These are phyloP conservation scores for Taxillus chinensis DNA, from an alignment of 164 flowering plant species.

Conservation along the genomic window DNA sequence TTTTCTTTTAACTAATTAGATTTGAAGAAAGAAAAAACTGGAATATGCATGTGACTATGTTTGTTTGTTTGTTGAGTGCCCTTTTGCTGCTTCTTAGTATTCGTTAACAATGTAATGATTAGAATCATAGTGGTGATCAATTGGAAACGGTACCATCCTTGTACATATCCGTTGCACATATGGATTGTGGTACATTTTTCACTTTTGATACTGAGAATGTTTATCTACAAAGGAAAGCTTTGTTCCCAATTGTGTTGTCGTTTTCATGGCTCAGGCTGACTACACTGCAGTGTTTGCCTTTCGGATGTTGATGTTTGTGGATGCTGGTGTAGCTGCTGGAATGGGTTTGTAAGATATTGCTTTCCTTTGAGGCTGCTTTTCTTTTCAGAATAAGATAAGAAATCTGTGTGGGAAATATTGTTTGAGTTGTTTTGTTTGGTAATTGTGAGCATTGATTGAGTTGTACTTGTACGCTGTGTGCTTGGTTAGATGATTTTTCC, in stretches of 20 bases:
- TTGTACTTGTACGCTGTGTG: no score
- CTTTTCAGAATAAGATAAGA: neutral
- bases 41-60: no score
- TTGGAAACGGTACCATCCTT: conserved; percentile 74
- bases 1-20: no score
- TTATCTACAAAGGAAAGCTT: neutral
- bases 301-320: conserved; percentile 91
- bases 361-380: neutral
- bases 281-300: conserved; percentile 82
- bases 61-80: no score
- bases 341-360: conserved; percentile 84
- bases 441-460: no score
- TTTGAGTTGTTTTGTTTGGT: no score
- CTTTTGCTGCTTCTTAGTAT: neutral
- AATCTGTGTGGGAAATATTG: no score
- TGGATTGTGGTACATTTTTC: conserved; percentile 80
- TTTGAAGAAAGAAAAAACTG: no score
- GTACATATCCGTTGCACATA: conserved; percentile 83
- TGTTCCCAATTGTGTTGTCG: neutral
- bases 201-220: neutral
- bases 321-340: conserved; percentile 90
- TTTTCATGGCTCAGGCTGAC: conserved; percentile 58
- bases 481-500: no score
- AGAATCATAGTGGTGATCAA: conserved; percentile 79
- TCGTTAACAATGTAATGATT: conserved; percentile 24